Conservation (phyloP, 1,284 basidiomycete species). For the Ceratobasidium sp. region DNA sequence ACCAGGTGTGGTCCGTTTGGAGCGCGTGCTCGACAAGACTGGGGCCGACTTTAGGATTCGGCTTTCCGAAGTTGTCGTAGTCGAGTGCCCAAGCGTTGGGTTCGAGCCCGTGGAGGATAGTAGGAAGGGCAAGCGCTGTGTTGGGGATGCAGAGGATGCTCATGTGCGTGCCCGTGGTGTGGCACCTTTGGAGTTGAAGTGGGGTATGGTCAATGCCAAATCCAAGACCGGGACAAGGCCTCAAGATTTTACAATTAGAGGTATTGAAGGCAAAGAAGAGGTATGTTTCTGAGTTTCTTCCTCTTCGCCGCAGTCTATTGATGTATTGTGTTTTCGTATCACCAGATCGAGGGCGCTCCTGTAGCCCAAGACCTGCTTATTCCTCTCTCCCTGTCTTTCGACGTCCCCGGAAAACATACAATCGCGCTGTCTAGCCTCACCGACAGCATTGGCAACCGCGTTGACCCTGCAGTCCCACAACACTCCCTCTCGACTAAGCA, state of each 20-base stretch:
- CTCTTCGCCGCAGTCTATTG: conserved; percentile 25
- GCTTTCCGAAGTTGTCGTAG: conserved; percentile 75
- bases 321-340: neutral
- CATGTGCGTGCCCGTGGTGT: conserved; percentile 79
- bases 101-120: conserved; percentile 63
- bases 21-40: conserved; percentile 75
- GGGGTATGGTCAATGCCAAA: conserved; percentile 66
- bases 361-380: conserved; percentile 69
- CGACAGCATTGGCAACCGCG: conserved; percentile 77
- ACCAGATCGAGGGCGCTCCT: conserved; percentile 50
- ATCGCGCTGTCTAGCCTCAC: conserved; percentile 78
- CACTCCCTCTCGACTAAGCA: conserved; percentile 54
- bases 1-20: conserved; percentile 77
- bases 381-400: conserved; percentile 72
- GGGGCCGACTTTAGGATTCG: conserved; percentile 70
- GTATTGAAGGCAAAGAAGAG: conserved; percentile 70
- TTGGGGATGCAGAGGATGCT: conserved; percentile 71
- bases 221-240: conserved; percentile 59
- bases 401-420: conserved; percentile 69
- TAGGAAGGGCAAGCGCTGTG: conserved; percentile 68
- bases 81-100: conserved; percentile 81
- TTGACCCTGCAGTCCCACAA: conserved; percentile 60
- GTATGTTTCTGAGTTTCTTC: conserved; percentile 41
- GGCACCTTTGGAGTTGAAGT: conserved; percentile 79
- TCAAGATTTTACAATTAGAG: conserved; percentile 81